Percentiles rank a stretch among this genome's conserved stretches.
Conservation (phyloP, 164 flowering plant genomes). For the Akebia trifoliata region DNA sequence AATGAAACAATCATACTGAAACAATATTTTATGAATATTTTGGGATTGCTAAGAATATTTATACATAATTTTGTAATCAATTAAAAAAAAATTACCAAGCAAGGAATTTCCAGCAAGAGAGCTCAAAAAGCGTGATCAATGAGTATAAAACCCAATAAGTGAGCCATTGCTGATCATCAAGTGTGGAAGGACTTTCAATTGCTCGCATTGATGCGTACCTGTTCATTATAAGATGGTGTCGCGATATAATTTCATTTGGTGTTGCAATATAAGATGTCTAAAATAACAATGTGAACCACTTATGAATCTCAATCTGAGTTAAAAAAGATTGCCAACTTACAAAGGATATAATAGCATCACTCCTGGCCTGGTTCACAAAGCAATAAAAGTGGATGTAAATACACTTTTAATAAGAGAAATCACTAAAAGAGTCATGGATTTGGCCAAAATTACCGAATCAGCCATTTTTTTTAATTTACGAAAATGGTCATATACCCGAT, state of each 20-base stretch:
- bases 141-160: conserved; percentile 92
- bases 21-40: no score
- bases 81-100: no score
- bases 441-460: no score
- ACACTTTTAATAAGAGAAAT: background rate
- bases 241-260: no score
- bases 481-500: no score
- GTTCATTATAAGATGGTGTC: conserved; percentile 8
- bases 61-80: no score
- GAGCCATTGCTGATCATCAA: conserved; percentile 94
- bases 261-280: no score
- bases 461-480: no score
- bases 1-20: no score
- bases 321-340: conserved; percentile 41
- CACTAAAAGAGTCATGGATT: background rate
- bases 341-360: conserved; percentile 82
- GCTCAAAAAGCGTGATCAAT: conserved; percentile 76
- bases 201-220: conserved; percentile 87
- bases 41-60: no score
- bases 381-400: background rate
- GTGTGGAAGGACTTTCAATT: conserved; percentile 72
- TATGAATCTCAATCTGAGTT: no score
- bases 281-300: no score
- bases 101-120: conserved; percentile 62
- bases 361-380: conserved; percentile 60